Percentiles rank a stretch among this genome's conserved stretches.
Conservation (phyloP, 257 asterid genomes). For the Paulownia fortunei region DNA sequence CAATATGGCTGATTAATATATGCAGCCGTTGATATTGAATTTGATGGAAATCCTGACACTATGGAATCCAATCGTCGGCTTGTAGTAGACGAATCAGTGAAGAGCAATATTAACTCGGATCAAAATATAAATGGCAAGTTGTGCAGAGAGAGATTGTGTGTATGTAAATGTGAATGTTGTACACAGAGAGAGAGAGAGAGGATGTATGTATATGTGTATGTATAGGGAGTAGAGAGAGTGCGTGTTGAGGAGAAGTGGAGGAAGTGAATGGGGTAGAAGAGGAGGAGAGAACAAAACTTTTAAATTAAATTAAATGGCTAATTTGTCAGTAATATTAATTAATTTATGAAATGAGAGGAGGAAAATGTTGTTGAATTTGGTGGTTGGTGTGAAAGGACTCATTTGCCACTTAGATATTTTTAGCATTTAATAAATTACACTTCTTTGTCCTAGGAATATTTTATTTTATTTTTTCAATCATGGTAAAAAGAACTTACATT, state of each 20-base stretch:
- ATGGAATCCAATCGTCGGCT: conserved; percentile 5
- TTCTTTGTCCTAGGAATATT: no score
- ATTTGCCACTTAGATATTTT: background rate
- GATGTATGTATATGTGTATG: background rate
- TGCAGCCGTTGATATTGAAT: conserved; percentile 14
- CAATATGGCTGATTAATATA: background rate
- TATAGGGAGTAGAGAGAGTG: background rate
- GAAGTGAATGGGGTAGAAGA: conserved; percentile 24
- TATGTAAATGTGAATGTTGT: background rate
- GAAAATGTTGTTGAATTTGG: background rate
- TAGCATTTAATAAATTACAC: no score
- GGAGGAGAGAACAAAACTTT: background rate
- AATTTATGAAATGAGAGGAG: background rate
- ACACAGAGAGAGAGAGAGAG: background rate
- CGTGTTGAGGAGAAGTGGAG: background rate
- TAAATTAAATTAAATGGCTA: background rate
- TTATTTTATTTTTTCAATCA: no score
- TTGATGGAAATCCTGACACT: conserved; percentile 12
- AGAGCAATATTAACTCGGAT: conserved; percentile 29
- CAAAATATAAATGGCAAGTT: conserved; percentile 25
- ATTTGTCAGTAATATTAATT: background rate
- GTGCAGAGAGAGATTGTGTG: background rate
- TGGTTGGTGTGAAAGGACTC: conserved; percentile 15
- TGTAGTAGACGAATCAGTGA: conserved; percentile 6
- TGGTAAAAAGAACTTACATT: no score